Conservation (phyloP, 768 basidiomycete genomes). For the Pleurotus cornucopiae region DNA sequence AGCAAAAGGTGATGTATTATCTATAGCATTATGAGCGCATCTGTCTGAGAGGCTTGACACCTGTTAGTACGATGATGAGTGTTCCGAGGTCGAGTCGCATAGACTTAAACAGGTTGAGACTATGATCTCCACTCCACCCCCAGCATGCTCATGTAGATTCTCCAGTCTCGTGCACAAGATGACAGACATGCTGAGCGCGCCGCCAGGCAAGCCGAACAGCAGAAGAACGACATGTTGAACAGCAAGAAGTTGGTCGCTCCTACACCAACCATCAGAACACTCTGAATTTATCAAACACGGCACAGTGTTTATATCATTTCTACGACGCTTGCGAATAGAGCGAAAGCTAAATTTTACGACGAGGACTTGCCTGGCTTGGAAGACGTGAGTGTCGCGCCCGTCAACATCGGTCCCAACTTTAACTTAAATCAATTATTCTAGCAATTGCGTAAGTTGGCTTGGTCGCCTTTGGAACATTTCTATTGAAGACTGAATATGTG, state of each 20-base stretch:
- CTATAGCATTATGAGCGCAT: too few relatives aligned
- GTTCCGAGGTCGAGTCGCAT: conserved; percentile 63
- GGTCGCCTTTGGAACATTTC: conserved; percentile 5
- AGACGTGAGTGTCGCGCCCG: conserved; percentile 47
- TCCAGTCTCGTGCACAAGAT: conserved; percentile 60
- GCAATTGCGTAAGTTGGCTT: conserved; percentile 61
- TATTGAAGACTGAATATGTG: background rate
- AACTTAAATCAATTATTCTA: conserved; percentile 20
- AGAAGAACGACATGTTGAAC: conserved; percentile 72
- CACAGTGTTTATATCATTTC: conserved; percentile 67
- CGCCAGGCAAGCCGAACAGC: conserved; percentile 72
- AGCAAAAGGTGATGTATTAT: conserved; percentile 48
- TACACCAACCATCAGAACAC: background rate
- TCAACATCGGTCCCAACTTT: too few relatives aligned
- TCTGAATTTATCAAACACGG: background rate
- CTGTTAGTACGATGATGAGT: conserved; percentile 74
- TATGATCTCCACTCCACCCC: conserved; percentile 7
- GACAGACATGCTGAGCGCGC: conserved; percentile 75
- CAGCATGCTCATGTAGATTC: conserved; percentile 4
- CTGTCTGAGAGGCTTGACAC: conserved; percentile 4
- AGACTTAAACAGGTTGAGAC: conserved; percentile 72
- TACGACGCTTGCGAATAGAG: conserved; percentile 62
- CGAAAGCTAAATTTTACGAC: conserved; percentile 69
- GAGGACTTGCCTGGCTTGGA: conserved; percentile 66
- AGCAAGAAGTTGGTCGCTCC: conserved; percentile 65